These are phyloP conservation scores for Penstemon davidsonii DNA, from an alignment of 257 asterid species.

Conservation along the genomic window DNA sequence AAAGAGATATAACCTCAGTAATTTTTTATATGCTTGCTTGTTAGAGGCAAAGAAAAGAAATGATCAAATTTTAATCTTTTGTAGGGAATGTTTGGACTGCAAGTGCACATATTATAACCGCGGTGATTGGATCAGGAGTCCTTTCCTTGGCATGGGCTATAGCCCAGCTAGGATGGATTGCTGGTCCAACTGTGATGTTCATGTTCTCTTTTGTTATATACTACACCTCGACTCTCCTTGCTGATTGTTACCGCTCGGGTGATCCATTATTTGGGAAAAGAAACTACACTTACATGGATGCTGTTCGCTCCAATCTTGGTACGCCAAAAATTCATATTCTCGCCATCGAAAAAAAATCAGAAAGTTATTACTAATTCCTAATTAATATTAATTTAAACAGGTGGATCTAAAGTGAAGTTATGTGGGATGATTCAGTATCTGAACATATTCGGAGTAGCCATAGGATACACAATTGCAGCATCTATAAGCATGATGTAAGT, in stretches of 20 bases:
- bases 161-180: conserved; percentile 62
- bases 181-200: conserved; percentile 61
- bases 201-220: conserved; percentile 53
- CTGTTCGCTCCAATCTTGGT: conserved; percentile 59
- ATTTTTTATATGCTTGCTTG: not conserved
- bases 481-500: conserved; percentile 62
- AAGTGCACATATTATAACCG: conserved; percentile 58
- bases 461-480: conserved; percentile 59
- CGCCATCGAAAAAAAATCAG: not conserved
- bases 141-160: conserved; percentile 64
- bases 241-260: conserved; percentile 56
- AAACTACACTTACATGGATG: conserved; percentile 66
- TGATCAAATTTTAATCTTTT: not conserved
- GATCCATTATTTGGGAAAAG: conserved; percentile 57
- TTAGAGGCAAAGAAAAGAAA: not conserved
- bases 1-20: not conserved
- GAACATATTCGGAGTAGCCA: conserved; percentile 52
- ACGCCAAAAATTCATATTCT: not conserved
- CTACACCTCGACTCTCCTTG: conserved; percentile 59
- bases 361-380: not conserved
- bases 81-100: conserved; percentile 63
- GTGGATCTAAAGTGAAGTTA: conserved; percentile 49
- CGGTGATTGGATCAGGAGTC: conserved; percentile 66
- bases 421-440: conserved; percentile 50
- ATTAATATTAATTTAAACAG: conserved; percentile 24